Percentiles rank a stretch among this genome's conserved stretches.
Conservation (phyloP, 1,284 basidiomycete species). For the Exobasidium cylindrosporum region DNA sequence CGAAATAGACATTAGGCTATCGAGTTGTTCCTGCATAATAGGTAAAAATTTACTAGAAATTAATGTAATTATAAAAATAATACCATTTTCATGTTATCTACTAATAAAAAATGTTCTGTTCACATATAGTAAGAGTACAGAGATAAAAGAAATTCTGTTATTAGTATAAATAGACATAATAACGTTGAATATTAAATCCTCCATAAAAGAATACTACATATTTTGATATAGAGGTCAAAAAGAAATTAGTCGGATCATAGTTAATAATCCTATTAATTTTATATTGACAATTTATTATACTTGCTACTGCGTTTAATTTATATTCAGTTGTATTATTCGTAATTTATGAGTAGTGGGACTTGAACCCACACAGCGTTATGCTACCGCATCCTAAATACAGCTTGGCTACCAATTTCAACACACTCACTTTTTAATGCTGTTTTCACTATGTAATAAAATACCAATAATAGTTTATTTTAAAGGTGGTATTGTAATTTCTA, state of each 20-base stretch:
- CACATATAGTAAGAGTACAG: too few species aligned
- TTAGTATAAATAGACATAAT: constrained; percentile 11
- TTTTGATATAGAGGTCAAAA: constrained; percentile 19
- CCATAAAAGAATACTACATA: constrained; percentile 19
- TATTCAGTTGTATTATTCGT: constrained; percentile 6
- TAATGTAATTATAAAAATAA: constrained; percentile 18
- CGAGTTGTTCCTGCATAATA: constrained; percentile 18
- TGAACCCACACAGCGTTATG: constrained; percentile 20
- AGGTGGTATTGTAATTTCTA: background rate
- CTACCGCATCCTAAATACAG: constrained; percentile 23
- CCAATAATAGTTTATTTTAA: constrained; percentile 19
- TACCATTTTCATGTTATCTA: too few species aligned
- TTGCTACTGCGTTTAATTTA: constrained; percentile 23
- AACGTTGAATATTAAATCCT: background rate
- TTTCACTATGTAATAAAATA: constrained; percentile 18
- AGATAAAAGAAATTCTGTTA: constrained; percentile 22
- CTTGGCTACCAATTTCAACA: constrained; percentile 20
- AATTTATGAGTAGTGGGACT: constrained; percentile 17
- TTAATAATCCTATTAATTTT: constrained; percentile 22
- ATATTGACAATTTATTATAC: constrained; percentile 17
- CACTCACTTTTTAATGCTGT: constrained; percentile 14
- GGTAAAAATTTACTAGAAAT: constrained; percentile 22
- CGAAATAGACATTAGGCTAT: constrained; percentile 13
- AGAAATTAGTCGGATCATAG: constrained; percentile 20
- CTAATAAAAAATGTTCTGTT: too few species aligned